phyloP scores from a whole-genome alignment of 345 rosid genomes.

The Populus davidiana region DNA sequence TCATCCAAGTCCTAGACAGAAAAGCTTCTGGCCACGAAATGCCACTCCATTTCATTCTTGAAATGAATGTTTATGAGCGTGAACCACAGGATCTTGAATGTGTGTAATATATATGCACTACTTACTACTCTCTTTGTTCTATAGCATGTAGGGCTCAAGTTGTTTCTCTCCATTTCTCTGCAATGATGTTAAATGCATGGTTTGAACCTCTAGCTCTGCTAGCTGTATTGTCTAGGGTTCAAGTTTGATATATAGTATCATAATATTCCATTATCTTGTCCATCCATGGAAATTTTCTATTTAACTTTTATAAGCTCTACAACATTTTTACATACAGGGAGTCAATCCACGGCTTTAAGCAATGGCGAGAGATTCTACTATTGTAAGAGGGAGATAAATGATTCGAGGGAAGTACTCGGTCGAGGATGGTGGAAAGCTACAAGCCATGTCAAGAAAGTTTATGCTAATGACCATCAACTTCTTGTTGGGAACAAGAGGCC shows the following conservation, averaged over 20 bases:
- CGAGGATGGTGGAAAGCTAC: slow-evolving; percentile 54
- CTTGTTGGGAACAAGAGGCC: slow-evolving; percentile 29
- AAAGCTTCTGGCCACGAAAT: slow-evolving; percentile 20
- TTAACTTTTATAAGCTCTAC: not conserved
- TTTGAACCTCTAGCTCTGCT: too few relatives aligned
- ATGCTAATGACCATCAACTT: not conserved
- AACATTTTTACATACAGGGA: slow-evolving; percentile 2
- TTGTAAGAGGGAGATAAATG: slow-evolving; percentile 20
- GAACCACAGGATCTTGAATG: slow-evolving; percentile 24
- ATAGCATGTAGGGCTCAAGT: not conserved
- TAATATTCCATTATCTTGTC: too few relatives aligned
- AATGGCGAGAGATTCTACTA: slow-evolving; percentile 21
- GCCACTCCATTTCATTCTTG: slow-evolving; percentile 12
- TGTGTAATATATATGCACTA: not conserved
- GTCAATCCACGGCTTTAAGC: not conserved
- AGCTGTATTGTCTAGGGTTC: too few relatives aligned
- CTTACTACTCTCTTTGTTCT: not conserved
- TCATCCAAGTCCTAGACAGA: slow-evolving; percentile 12
- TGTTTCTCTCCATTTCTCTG: not conserved
- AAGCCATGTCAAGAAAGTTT: slow-evolving; percentile 38
- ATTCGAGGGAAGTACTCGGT: slow-evolving; percentile 37
- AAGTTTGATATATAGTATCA: too few relatives aligned
- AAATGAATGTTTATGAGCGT: slow-evolving; percentile 14
- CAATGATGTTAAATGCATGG: not conserved
- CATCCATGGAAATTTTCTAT: not conserved